phyloP scores from a whole-genome alignment of 495 filamentous ascomycete genomes.

The Hypoxylon fragiforme region DNA sequence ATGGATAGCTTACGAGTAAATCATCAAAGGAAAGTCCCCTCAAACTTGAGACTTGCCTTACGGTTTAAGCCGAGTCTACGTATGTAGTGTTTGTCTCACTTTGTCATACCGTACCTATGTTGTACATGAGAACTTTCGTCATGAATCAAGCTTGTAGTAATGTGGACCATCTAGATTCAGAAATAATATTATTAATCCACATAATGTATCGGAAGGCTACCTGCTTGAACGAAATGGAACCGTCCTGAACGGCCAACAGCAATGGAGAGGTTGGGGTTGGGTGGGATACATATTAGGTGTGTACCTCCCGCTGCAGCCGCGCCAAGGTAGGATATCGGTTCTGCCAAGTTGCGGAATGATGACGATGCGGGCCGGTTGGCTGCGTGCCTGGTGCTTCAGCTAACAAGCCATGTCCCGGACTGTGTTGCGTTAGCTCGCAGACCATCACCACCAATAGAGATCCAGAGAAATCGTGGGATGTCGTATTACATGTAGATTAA shows the following conservation, averaged over 20 bases:
- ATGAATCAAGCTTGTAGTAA: slow-evolving; percentile 19
- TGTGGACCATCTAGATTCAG: slow-evolving; percentile 8
- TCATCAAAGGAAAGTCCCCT: slow-evolving; percentile 5
- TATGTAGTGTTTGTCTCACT: slow-evolving; percentile 19
- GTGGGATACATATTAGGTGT: slow-evolving; percentile 13
- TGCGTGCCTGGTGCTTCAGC: slow-evolving; percentile 5
- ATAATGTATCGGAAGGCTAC: background rate
- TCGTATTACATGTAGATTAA: too few relatives aligned
- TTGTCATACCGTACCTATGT: slow-evolving; percentile 2
- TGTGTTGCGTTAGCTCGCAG: slow-evolving; percentile 3
- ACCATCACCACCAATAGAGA: slow-evolving; percentile 1
- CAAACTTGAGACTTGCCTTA: too few relatives aligned
- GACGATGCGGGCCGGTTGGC: slow-evolving; percentile 13
- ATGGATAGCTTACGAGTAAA: background rate
- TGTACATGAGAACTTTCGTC: slow-evolving; percentile 10
- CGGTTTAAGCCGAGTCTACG: too few relatives aligned
- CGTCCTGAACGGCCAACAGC: slow-evolving; percentile 8
- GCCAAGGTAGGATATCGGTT: slow-evolving; percentile 9
- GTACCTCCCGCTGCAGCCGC: background rate
- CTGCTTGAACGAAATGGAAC: slow-evolving; percentile 1
- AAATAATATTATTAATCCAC: slow-evolving; percentile 10
- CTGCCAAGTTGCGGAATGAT: slow-evolving; percentile 15
- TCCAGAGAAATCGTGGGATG: slow-evolving; percentile 16
- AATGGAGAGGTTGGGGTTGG: background rate
- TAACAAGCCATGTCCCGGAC: slow-evolving; percentile 7